Conservation (phyloP, 2,329 filamentous ascomycete genomes). For the Colletotrichum sp. region DNA sequence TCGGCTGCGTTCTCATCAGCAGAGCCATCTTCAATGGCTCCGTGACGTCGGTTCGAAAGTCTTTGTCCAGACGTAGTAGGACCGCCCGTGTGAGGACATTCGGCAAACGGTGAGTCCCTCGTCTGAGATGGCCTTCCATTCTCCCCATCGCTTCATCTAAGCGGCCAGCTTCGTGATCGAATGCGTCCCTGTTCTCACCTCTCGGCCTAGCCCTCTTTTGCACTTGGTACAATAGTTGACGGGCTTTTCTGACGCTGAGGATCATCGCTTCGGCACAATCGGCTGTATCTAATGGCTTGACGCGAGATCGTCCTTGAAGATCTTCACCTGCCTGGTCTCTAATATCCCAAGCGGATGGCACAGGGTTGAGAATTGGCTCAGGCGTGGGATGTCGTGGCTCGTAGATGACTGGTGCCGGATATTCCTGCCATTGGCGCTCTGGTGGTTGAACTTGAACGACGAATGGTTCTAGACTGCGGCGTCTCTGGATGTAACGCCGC, state of each 20-base stretch:
- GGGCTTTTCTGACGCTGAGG: background rate
- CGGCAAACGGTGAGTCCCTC: rapidly evolving
- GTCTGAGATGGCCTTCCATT: background rate
- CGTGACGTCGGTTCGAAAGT: background rate
- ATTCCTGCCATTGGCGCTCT: background rate
- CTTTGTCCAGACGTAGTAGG: rapidly evolving
- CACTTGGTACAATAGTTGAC: background rate
- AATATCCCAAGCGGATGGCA: rapidly evolving
- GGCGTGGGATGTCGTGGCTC: background rate
- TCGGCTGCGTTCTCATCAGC: background rate
- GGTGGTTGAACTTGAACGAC: background rate
- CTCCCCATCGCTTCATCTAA: background rate
- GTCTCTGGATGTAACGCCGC: background rate
- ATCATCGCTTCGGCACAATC: background rate
- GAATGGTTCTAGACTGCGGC: background rate
- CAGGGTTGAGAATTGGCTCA: no score
- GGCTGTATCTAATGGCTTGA: background rate
- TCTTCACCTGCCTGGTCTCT: background rate
- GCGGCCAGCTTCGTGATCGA: background rate
- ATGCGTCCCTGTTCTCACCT: background rate
- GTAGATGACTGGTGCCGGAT: background rate
- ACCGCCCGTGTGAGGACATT: rapidly evolving
- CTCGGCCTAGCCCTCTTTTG: background rate
- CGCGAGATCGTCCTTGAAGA: background rate
- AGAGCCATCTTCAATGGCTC: background rate